Conservation (phyloP, 768 basidiomycete species). For the Termitomyces sp. region DNA sequence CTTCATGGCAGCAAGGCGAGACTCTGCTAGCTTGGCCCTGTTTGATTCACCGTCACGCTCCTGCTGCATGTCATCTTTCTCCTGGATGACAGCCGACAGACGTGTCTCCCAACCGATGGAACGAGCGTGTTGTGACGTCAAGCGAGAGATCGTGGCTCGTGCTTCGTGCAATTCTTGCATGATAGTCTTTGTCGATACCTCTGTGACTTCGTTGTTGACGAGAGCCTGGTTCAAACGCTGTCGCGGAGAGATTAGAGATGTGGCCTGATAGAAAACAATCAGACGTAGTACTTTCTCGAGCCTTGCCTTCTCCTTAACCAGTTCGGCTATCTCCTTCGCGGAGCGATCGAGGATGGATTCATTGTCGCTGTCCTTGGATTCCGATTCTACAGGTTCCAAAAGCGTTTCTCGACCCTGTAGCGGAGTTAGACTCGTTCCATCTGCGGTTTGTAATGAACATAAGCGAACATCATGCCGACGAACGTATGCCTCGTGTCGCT, state of each 20-base stretch:
- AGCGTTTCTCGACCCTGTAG: constrained; percentile 5
- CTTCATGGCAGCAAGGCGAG: constrained; percentile 56
- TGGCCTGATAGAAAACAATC: neutral
- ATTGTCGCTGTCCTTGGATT: constrained; percentile 14
- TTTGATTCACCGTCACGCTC: constrained; percentile 72
- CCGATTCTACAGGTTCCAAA: neutral
- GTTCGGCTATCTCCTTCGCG: constrained; percentile 24
- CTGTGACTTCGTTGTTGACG: constrained; percentile 77
- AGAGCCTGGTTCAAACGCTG: constrained; percentile 78
- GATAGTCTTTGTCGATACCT: constrained; percentile 71
- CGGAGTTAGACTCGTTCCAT: neutral
- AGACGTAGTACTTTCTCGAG: constrained; percentile 54
- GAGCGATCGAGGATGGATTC: constrained; percentile 27
- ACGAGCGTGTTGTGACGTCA: constrained; percentile 67
- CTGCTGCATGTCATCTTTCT: constrained; percentile 81
- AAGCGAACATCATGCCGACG: constrained; percentile 60
- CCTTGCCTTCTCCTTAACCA: constrained; percentile 54
- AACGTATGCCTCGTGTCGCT: constrained; percentile 84
- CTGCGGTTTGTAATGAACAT: constrained; percentile 1
- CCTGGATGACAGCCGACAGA: constrained; percentile 60
- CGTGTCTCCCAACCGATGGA: constrained; percentile 69
- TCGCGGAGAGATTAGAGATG: neutral
- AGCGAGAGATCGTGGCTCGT: constrained; percentile 57
- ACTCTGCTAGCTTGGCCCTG: constrained; percentile 65
- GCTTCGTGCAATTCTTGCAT: constrained; percentile 75